A percentile compares a stretch with the other conserved stretches of the same genome.
phyloP scores from a whole-genome alignment of 129 eudicot genomes.

The Calendula officinalis region DNA sequence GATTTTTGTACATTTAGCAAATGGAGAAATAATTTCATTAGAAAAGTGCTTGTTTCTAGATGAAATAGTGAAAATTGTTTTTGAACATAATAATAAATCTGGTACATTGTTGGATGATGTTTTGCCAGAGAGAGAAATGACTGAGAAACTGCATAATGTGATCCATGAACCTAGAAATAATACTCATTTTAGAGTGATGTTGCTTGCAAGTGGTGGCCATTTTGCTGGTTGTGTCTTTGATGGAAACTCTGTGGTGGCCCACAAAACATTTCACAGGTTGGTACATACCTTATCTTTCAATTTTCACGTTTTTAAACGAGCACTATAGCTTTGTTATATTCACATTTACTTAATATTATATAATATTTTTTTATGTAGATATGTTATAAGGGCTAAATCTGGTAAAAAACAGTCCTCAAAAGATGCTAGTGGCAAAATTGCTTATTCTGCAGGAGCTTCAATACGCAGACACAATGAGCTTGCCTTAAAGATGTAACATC shows the following conservation, averaged over 20 bases:
- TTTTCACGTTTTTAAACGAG: background rate
- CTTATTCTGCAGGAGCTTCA: constrained; percentile 97
- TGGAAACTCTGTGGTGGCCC: constrained; percentile 80
- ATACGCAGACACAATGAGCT: constrained; percentile 90
- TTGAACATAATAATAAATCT: constrained; percentile 45
- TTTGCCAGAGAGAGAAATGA: constrained; percentile 54
- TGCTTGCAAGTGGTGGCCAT: constrained; percentile 92
- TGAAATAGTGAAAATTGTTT: constrained; percentile 49
- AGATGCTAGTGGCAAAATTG: constrained; percentile 82
- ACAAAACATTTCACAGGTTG: constrained; percentile 93
- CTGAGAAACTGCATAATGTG: constrained; percentile 45
- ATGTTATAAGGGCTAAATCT: constrained; percentile 92
- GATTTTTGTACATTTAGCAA: constrained; percentile 55
- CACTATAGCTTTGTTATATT: background rate
- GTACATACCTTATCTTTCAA: constrained; percentile 16
- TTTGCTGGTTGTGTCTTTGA: constrained; percentile 99
- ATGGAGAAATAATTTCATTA: constrained; percentile 58
- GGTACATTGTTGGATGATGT: constrained; percentile 29
- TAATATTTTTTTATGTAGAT: constrained; percentile 45
- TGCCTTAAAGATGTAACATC: constrained; percentile 78
- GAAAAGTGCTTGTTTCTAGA: constrained; percentile 71
- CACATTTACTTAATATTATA: constrained; percentile 5
- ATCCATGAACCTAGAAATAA: constrained; percentile 66
- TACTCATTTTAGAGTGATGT: constrained; percentile 67
- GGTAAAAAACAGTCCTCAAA: constrained; percentile 94